Base-by-base conservation (phyloP, 768 basidiomycete species). In the Lepiota subincarnata region DNA sequence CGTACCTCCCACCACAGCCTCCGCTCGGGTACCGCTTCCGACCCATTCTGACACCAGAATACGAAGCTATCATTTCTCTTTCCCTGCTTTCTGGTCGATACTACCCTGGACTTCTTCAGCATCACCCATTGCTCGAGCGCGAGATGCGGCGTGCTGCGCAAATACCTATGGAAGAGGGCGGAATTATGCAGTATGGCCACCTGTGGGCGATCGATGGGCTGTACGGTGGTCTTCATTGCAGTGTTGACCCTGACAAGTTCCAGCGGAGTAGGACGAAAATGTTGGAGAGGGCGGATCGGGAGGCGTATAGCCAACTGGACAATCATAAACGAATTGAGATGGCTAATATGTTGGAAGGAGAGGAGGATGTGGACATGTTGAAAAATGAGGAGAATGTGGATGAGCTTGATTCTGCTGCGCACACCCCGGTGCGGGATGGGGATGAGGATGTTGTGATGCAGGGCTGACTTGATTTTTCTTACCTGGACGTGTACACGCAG, bases 31-130 rank as follows among this genome's bases (percentile, higher is more conserved):
- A 77, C 67, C 76, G 73, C 57, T 92, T 90, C 69, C 79, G 87
- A 14, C 74, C 80, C 0, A 83, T 93, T 52, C 73, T 90, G 12
- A 62, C 73, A 1, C 71, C 81, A 6, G 85, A 79, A 0, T 65
- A 79, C 55, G 88, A 92, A 66, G 78, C 78, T 13, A 78, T 87
- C 16, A 57, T 90, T n/a, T 82, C 82, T 2, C 73, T 92, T 38
- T 79, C 82, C 34, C 71, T 90, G 43, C 75, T 94, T 56, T 82
- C 82, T 28, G 92, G 92, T 28, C 76, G 92, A 51, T 93, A 93
- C 65, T 93, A 93, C 63, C 87, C 90, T 4, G 70, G 75, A 5
- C 73, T 93, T 34, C 74, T 91, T 19, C 62, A 71, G 18, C 87
- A 90, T 61, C 24, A 24, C 24, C 87, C 87, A 1, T 70, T 84